Evolutionary conservation across 2,329 filamentous ascomycete species (phyloP), one percentile per base, ranked within the genome.

Genomic region (Trichoderma harzianum): DNA sequence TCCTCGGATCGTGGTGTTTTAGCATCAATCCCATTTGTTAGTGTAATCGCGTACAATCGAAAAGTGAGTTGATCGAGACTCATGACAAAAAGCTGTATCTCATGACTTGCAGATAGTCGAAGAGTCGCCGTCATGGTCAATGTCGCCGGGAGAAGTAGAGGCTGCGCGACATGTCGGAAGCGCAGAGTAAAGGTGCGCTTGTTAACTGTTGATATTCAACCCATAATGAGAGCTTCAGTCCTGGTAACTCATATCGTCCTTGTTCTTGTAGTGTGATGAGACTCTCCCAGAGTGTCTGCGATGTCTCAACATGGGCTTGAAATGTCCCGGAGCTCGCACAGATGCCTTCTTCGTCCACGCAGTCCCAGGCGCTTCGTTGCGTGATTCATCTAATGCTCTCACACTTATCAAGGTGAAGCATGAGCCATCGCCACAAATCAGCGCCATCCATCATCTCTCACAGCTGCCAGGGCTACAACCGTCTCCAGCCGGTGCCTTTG

Each of bases 121-220:
- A 12, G 7, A 34, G 26, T 39, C 14, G 10, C 5, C 30, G 24
- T 10, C 60, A 73, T 74, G 73, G 73, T 74, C 24, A 74, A 74
- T 58, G 67, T 74, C 32, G 43, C 73, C n/a, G 73, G 73, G 7
- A 68, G 72, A 69, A 74, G 73, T 67, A 74, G 64, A 70, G 73
- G 73, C 21, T 74, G 73, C 51, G 73, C 69, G 30, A 71, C 62
- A 2, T 74, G 73, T 62, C 73, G 73, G 18, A 51, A 47, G 16
- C 69, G 69, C 28, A 74, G 72, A 47, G 70, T 74, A 26, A 74
- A 74, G 72, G 73, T 73, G 43, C 36, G 51, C 34, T 26, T 18
- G 18, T 18, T 18, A 3, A 39, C 18, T 26, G 5, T 34, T 60
- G 18, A 21, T 4, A 51, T 51, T 51, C 43, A 51, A 51, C n/a